Conservation (phyloP, 164 flowering plant genomes). For the Annona cherimola region DNA sequence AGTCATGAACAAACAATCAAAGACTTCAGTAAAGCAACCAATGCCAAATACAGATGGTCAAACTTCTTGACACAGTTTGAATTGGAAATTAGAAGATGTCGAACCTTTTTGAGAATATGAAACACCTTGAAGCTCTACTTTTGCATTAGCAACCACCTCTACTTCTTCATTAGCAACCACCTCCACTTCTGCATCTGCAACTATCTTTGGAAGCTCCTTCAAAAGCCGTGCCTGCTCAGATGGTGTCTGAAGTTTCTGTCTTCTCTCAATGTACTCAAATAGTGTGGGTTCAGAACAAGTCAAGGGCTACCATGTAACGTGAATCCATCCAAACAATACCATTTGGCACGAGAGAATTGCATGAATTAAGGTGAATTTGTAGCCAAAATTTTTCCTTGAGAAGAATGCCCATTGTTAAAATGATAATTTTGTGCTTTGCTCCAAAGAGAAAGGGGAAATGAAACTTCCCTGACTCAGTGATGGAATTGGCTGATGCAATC, state of each 20-base stretch:
- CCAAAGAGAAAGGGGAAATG: no score
- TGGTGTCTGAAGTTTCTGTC: constrained; percentile 35
- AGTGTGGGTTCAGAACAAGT: constrained; percentile 30
- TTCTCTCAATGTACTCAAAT: constrained; percentile 37
- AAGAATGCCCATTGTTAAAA: not conserved
- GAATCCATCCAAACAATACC: not conserved
- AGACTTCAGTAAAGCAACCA: not conserved
- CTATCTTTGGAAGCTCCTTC: constrained; percentile 36
- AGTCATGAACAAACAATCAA: not conserved
- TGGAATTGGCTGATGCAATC: no score
- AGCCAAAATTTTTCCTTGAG: no score
- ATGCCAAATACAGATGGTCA: no score
- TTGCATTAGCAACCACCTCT: constrained; percentile 33
- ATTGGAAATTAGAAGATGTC: not conserved
- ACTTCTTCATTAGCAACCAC: constrained; percentile 7
- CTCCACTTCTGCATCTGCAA: constrained; percentile 34
- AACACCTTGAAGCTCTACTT: constrained; percentile 21
- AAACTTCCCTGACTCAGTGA: no score
- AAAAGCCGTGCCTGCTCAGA: constrained; percentile 38
- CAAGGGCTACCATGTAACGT: constrained; percentile 3
- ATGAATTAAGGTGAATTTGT: not conserved
- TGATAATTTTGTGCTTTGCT: not conserved
- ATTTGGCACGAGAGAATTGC: not conserved
- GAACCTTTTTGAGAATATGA: not conserved
- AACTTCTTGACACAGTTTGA: no score